Conservation (phyloP, 805 yeast species). For the Wickerhamomyces hampshirensis region DNA sequence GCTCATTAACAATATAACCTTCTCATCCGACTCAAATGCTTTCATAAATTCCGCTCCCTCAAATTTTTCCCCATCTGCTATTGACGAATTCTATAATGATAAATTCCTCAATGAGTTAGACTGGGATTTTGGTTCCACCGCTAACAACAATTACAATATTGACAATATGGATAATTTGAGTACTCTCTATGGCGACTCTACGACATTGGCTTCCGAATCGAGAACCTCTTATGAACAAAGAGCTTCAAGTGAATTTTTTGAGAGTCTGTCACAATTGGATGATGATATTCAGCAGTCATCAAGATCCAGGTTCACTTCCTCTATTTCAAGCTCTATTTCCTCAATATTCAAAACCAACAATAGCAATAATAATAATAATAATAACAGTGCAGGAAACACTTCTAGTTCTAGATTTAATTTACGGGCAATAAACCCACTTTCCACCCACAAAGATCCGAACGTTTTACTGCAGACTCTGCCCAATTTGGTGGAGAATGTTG, state of each 20-base stretch:
- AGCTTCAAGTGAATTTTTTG: constrained; percentile 39
- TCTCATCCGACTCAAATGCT: background rate
- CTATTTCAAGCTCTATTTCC: constrained; percentile 20
- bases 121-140: no score
- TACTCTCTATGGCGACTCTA: constrained; percentile 16
- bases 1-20: background rate
- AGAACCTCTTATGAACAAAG: constrained; percentile 32
- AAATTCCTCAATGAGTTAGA: constrained; percentile 11
- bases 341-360: constrained; percentile 21
- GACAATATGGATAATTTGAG: constrained; percentile 7
- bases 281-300: constrained; percentile 4
- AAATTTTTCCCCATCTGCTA: constrained; percentile 10
- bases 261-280: constrained; percentile 27
- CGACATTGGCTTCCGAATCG: constrained; percentile 22
- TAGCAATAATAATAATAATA: constrained; percentile 7
- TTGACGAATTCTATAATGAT: constrained; percentile 13
- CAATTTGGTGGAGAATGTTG: constrained; percentile 16
- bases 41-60: background rate
- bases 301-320: constrained; percentile 13
- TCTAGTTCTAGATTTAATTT: constrained; percentile 28
- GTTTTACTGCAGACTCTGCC: constrained; percentile 9
- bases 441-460: constrained; percentile 21
- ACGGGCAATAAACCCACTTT: constrained; percentile 29
- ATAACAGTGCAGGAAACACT: no score
- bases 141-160: background rate